phyloP scores from a whole-genome alignment of 148 eudicot species.

The Fallopia convolvulus region DNA sequence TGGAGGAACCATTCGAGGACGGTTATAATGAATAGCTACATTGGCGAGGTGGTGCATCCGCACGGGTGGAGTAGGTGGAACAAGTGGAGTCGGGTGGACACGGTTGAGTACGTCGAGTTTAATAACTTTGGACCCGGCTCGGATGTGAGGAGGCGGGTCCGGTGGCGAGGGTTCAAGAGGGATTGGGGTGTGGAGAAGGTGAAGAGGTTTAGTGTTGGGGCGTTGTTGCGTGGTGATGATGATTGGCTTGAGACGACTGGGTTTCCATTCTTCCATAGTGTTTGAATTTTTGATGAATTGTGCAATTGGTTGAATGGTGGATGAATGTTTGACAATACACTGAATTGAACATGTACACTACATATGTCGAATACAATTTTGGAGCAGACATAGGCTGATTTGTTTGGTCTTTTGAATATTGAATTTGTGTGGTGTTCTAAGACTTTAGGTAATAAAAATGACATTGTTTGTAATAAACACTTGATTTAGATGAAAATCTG shows the following conservation, averaged over 20 bases:
- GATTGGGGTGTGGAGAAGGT: conserved; percentile 36
- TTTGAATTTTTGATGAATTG: not conserved
- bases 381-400: not conserved
- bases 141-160: conserved; percentile 36
- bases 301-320: not conserved
- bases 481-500: no score
- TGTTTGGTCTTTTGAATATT: no score
- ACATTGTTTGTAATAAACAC: no score
- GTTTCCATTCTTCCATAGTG: conserved; percentile 31
- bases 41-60: conserved; percentile 51
- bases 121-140: conserved; percentile 66
- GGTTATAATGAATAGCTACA: conserved; percentile 42
- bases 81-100: conserved; percentile 39
- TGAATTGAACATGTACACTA: not conserved
- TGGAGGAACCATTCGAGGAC: conserved; percentile 72
- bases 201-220: conserved; percentile 32
- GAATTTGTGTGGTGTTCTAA: no score
- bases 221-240: conserved; percentile 41
- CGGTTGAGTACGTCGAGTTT: conserved; percentile 56
- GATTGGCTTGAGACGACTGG: conserved; percentile 43
- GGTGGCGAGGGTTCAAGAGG: conserved; percentile 54
- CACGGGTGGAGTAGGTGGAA: conserved; percentile 65
- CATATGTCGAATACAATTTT: not conserved
- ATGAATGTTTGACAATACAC: not conserved
- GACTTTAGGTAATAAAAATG: no score